These are phyloP conservation scores for Turnera subulata DNA, from an alignment of 345 rosid species.

Conservation along the genomic window DNA sequence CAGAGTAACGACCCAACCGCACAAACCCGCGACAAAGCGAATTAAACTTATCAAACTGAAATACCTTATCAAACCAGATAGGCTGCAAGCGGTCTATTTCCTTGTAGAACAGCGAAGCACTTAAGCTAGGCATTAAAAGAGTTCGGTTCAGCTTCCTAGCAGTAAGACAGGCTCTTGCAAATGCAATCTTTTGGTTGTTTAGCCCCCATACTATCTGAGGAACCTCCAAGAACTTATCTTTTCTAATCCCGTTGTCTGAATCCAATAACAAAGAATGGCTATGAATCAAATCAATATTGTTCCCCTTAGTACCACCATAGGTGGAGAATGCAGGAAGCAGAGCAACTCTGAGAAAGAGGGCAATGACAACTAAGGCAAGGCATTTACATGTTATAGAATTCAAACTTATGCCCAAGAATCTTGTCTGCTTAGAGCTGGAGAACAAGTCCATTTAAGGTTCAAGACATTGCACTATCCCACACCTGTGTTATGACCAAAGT, in stretches of 20 bases:
- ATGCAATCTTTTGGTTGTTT: conserved; percentile 95
- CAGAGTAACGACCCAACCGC: conserved; percentile 52
- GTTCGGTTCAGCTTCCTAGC: conserved; percentile 84
- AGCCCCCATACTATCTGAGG: conserved; percentile 99
- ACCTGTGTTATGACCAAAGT: neutral
- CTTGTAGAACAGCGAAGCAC: conserved; percentile 92
- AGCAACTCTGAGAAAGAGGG: conserved; percentile 48
- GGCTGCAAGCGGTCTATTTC: conserved; percentile 79
- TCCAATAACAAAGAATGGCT: conserved; percentile 19
- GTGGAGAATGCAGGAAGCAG: conserved; percentile 38
- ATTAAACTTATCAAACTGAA: conserved; percentile 66
- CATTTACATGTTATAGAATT: conserved; percentile 53
- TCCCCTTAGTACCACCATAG: conserved; percentile 19
- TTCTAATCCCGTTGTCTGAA: conserved; percentile 39
- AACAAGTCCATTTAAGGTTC: conserved; percentile 4
- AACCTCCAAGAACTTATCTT: conserved; percentile 69
- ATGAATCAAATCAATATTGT: conserved; percentile 15
- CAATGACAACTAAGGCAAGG: conserved; percentile 42
- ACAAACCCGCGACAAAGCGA: conserved; percentile 74
- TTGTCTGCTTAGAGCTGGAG: conserved; percentile 10
- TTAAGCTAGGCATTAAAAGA: conserved; percentile 87
- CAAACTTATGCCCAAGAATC: conserved; percentile 17
- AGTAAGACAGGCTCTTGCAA: conserved; percentile 90
- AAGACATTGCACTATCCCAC: neutral
- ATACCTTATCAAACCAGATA: conserved; percentile 69